Evolutionary conservation across 2,329 filamentous ascomycete genomes (phyloP).

Genomic region (Ceratocystis harringtonii): DNA sequence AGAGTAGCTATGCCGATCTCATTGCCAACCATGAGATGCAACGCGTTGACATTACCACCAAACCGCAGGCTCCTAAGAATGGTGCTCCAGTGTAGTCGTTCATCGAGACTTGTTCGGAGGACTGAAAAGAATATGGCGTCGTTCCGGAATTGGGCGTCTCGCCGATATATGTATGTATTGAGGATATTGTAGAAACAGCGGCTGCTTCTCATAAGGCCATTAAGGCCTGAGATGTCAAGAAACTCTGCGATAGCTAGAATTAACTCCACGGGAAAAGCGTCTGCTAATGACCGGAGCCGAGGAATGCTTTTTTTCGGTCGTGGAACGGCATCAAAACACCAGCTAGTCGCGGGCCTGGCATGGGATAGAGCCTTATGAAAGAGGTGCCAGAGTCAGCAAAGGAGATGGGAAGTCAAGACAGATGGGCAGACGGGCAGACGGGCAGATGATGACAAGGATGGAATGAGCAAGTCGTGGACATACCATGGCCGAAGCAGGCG

Average conservation of each 20-base stretch:
- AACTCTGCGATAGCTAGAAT: conserved; percentile 8
- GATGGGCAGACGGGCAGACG: background rate
- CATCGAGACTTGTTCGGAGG: background rate
- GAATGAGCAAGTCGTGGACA: background rate
- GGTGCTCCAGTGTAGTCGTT: background rate
- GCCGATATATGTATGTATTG: conserved; percentile 5
- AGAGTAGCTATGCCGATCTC: background rate
- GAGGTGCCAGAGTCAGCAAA: background rate
- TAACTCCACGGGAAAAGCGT: conserved; percentile 5
- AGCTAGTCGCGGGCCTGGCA: background rate
- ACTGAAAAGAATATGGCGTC: conserved; percentile 9
- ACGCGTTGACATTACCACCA: conserved; percentile 7
- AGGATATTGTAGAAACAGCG: conserved; percentile 5
- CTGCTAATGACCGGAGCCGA: background rate
- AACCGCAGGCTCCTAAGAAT: conserved; percentile 9
- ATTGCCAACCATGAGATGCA: conserved; percentile 1
- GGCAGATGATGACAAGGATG: background rate
- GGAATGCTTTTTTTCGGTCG: background rate
- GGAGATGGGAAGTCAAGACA: background rate
- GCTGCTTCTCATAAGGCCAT: background rate
- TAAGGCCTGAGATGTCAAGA: conserved; percentile 4
- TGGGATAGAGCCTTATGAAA: background rate
- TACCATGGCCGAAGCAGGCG: background rate
- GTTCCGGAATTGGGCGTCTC: background rate
- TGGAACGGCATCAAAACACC: background rate